These are phyloP conservation scores for Tulasnella calospora DNA, from an alignment of 768 basidiomycete genomes.

Conservation along the genomic window DNA sequence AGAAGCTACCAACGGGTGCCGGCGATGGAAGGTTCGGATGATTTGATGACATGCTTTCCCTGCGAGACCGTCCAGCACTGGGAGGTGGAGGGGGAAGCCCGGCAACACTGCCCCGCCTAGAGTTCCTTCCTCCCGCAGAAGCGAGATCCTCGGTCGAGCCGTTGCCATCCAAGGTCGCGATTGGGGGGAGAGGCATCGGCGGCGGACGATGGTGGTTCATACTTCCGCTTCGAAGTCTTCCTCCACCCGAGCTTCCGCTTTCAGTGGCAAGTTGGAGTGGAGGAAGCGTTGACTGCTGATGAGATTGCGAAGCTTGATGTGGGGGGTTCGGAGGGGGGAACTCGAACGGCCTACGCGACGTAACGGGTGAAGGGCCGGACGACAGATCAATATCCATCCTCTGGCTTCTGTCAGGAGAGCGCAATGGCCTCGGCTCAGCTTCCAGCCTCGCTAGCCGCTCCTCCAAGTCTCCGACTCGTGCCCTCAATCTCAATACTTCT, in stretches of 20 bases:
- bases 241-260: neutral
- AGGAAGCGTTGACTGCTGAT: neutral
- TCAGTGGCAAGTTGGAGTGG: neutral
- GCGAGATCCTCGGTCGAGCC: neutral
- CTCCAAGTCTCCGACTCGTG: slow-evolving; percentile 15
- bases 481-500: neutral
- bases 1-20: neutral
- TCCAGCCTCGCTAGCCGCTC: slow-evolving; percentile 15
- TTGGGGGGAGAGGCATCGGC: slow-evolving; percentile 9
- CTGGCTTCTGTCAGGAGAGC: neutral
- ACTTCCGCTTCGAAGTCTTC: slow-evolving; percentile 9
- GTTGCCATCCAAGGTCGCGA: slow-evolving; percentile 12
- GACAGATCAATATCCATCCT: slow-evolving; percentile 1
- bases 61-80: neutral
- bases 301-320: neutral
- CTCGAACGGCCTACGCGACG: neutral
- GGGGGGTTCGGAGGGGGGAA: neutral
- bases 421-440: neutral
- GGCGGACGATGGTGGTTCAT: neutral
- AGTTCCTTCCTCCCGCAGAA: neutral
- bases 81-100: neutral
- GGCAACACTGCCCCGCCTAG: neutral
- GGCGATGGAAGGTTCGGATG: neutral
- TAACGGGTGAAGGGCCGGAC: neutral
- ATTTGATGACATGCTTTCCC: slow-evolving; percentile 15